phyloP scores from a whole-genome alignment of 192 early-diverging fungal genomes.

The Helicostylum pulchrum region DNA sequence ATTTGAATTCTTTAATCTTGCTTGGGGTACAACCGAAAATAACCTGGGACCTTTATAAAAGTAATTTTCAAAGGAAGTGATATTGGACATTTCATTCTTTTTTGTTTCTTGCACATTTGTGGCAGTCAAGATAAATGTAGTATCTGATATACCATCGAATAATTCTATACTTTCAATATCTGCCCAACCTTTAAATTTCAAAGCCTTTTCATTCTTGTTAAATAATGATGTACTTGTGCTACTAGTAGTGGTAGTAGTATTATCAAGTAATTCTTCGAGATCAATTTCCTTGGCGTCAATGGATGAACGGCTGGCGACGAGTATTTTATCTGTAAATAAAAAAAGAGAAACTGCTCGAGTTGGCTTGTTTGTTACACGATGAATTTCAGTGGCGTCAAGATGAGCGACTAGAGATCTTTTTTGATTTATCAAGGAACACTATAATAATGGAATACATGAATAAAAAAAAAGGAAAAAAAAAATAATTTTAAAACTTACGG shows the following conservation, averaged over 20 bases:
- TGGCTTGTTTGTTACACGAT: constrained; percentile 27
- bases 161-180: constrained; percentile 36
- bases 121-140: constrained; percentile 22
- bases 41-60: constrained; percentile 26
- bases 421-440: constrained; percentile 38
- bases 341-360: constrained; percentile 32
- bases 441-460: not conserved
- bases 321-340: constrained; percentile 37
- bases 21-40: constrained; percentile 6
- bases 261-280: constrained; percentile 18
- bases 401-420: constrained; percentile 25
- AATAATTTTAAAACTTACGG: constrained; percentile 15
- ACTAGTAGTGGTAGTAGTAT: not conserved
- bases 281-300: constrained; percentile 25
- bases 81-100: not conserved
- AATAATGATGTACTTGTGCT: not conserved
- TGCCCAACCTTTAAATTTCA: constrained; percentile 38
- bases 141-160: constrained; percentile 22
- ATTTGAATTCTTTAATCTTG: not conserved
- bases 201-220: constrained; percentile 1
- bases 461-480: not conserved
- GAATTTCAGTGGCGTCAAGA: constrained; percentile 33
- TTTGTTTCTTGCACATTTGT: constrained; percentile 4
- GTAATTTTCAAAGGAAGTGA: constrained; percentile 31
- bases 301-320: constrained; percentile 31